Conservation (phyloP, 2,329 filamentous ascomycete genomes). For the Emergomyces pasteurianus region DNA sequence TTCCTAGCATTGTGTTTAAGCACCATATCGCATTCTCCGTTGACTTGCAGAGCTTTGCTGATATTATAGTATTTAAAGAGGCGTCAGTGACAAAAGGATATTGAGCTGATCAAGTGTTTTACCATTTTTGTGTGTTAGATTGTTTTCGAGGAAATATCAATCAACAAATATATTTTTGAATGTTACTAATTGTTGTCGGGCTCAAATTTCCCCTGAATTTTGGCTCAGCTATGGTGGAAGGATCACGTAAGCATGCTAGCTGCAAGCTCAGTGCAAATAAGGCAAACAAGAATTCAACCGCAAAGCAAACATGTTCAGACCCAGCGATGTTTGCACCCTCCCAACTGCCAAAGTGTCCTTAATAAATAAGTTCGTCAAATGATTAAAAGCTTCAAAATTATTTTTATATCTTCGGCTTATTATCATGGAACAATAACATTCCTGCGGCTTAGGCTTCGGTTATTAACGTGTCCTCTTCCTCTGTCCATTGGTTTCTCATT, state of each 20-base stretch:
- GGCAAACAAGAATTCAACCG: neutral
- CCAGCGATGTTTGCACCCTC: constrained; percentile 9
- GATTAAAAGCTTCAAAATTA: neutral
- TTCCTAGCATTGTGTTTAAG: neutral
- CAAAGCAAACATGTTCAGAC: constrained; percentile 7
- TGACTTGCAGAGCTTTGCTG: neutral
- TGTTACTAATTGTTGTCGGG: too few relatives aligned
- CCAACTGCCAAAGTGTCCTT: constrained; percentile 14
- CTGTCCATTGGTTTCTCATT: neutral
- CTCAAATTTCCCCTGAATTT: too few relatives aligned
- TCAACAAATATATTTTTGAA: too few relatives aligned
- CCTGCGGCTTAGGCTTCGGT: neutral
- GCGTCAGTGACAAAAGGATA: neutral
- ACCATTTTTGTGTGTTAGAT: neutral
- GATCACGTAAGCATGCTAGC: too few relatives aligned
- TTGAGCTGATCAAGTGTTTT: neutral
- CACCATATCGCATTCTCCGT: neutral
- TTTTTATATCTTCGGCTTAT: too few relatives aligned
- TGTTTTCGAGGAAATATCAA: neutral
- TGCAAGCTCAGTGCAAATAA: neutral
- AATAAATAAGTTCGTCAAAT: neutral
- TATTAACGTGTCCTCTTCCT: constrained; percentile 12
- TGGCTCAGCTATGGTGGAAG: too few relatives aligned
- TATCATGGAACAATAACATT: constrained; percentile 1
- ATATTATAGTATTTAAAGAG: neutral